These are phyloP conservation scores for Pyronema omphalodes DNA, from an alignment of 495 filamentous ascomycete genomes.

Conservation along the genomic window DNA sequence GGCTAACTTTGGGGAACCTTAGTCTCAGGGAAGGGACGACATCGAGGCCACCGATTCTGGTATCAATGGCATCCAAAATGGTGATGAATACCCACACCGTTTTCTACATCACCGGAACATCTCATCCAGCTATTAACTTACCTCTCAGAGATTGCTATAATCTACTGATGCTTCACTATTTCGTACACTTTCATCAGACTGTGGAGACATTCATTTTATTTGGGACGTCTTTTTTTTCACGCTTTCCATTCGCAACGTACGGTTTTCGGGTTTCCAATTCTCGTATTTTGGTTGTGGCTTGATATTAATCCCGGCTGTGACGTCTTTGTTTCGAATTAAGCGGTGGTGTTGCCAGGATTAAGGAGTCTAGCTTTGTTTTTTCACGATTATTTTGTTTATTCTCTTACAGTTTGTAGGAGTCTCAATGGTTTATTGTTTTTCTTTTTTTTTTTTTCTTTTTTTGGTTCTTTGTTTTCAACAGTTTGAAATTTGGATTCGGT, in stretches of 20 bases:
- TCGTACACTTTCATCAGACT: background rate
- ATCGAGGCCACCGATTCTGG: background rate
- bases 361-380: constrained; percentile 6
- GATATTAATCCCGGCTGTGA: background rate
- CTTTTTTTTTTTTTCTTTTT: constrained; percentile 1
- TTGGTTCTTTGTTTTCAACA: constrained; percentile 4
- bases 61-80: background rate
- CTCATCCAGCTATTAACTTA: background rate
- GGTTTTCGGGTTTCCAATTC: background rate
- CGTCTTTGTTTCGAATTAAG: constrained; percentile 4
- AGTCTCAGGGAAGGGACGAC: constrained; percentile 16
- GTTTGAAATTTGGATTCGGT: background rate
- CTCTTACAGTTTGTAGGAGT: background rate
- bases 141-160: background rate
- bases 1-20: background rate
- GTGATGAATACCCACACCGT: background rate
- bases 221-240: background rate
- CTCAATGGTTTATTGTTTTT: background rate
- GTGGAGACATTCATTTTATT: background rate
- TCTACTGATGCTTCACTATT: background rate
- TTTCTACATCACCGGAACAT: background rate
- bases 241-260: background rate
- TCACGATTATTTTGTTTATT: constrained; percentile 3
- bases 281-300: background rate
- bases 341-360: constrained; percentile 10